Evolutionary conservation across 108 stramenopile genomes (phyloP), one percentile per base, ranked within the genome.

Genomic region (Nitzschia sp.): DNA sequence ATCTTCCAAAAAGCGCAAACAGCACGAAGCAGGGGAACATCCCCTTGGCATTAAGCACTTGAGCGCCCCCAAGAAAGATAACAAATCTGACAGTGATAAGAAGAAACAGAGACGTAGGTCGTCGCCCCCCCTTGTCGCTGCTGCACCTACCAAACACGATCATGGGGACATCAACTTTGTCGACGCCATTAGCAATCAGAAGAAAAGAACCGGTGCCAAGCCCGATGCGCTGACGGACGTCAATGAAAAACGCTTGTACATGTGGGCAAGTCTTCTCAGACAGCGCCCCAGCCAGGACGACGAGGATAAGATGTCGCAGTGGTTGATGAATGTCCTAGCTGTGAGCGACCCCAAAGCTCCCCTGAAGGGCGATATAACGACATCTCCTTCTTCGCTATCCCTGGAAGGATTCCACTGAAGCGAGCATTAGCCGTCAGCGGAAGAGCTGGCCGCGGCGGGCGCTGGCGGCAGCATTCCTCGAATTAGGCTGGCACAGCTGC

Each of bases 311-410:
- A 59, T 59, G 58, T 31, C 58, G 1, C 30, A n/a, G 15, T 59
- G 58, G 58, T 21, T 59, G 32, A 59, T 59, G 58, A 31, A 59
- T 29, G 31, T 59, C 34, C 33, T 59, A 3, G 1, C 25, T 9
- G 58, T 59, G n/a, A 59, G 58, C 31, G 58, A 59, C 8, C 27
- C 33, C 21, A 53, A 53, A 24, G 24, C 24, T n/a, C 51, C 51
- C n/a, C 51, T 53, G 21, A 53, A 53, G 51, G 51, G 19, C 24
- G 51, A 53, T 28, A 58, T 30, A 11, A 28, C 26, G 4, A 29
- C 56, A 25, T 58, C 56, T 9, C 56, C 28, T 8, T 26, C 24
- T 8, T 29, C 24, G 30, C 56, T 29, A 19, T 58, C 56, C 27
- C 30, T 29, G 56, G 25, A 19, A 53, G 51, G 24, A 24, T 19